Evolutionary conservation across 768 basidiomycete species (phyloP).

Genomic region (Phlebiopsis flavidoalba): DNA sequence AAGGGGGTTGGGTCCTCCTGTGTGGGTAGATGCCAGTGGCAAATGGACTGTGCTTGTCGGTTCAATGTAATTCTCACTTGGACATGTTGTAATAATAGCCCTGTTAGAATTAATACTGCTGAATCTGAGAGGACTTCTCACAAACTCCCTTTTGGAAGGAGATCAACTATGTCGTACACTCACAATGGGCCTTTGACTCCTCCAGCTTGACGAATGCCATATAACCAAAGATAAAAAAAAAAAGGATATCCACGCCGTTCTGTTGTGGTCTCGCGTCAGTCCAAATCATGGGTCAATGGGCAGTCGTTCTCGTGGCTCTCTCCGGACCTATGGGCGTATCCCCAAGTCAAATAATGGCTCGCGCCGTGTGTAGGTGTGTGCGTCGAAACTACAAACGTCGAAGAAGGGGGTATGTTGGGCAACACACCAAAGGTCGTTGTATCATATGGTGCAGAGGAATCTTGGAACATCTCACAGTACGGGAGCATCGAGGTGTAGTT

Average conservation of each 20-base stretch:
- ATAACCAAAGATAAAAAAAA: too few relatives aligned
- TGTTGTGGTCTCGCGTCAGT: too few relatives aligned
- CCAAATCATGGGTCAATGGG: too few relatives aligned
- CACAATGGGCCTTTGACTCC: not conserved
- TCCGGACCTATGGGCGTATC: too few relatives aligned
- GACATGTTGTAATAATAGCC: not conserved
- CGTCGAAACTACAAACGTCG: constrained; percentile 45
- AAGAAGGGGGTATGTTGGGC: constrained; percentile 43
- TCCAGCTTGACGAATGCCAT: not conserved
- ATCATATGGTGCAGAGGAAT: not conserved
- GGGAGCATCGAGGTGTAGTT: too few relatives aligned
- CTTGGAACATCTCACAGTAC: constrained; percentile 5
- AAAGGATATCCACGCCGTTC: constrained; percentile 4
- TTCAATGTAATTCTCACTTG: not conserved
- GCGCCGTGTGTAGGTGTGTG: constrained; percentile 40
- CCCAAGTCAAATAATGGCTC: constrained; percentile 55
- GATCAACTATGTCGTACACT: constrained; percentile 26
- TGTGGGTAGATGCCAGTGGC: constrained; percentile 51
- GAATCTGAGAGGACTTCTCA: constrained; percentile 36
- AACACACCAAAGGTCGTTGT: not conserved
- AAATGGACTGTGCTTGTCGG: constrained; percentile 37
- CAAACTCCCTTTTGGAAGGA: constrained; percentile 45
- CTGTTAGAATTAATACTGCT: constrained; percentile 33
- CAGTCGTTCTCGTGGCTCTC: too few relatives aligned
- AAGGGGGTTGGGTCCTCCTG: constrained; percentile 45